Base-by-base conservation (phyloP, 352 stramenopile species). In the Phytophthora niederhauseri region DNA sequence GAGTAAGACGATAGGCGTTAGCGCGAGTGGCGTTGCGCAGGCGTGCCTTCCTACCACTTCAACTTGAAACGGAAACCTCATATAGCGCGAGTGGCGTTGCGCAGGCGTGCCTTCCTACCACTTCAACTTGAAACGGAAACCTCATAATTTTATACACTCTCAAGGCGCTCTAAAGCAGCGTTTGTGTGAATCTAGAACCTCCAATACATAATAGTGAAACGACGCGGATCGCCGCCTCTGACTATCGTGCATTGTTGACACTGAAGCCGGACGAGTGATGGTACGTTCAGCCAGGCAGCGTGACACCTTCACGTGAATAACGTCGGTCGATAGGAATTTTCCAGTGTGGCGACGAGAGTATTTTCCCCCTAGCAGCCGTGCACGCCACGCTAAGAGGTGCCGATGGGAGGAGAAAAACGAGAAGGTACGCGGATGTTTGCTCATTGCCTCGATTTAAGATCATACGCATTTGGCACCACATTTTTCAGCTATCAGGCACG, bases 171-270 rank as follows among this genome's bases (percentile, higher is more conserved):
- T 28, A 22, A 28, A 49, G 41, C 11, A 26, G 22, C 2, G 20
- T 6, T 51, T 66, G 38, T 14, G 46, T 48, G n/a, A 20, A 53
- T 0, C n/a, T 20, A 7, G 4, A 3, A 43, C 50, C 64, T 71
- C 43, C 24, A 2, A 52, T 17, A 36, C 30, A 48, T 34, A n/a
- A 71, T 67, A 72, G 4, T n/a, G 66, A 72, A 72, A 72, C 31
- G 58, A 20, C 30, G 43, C 56, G 49, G 19, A 45, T 15, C 4
- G 34, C 34, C 34, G 34, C 11, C 28, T 9, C 28, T 38, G 26
- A 19, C 38, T 54, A 48, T 41, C 17, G 12, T 30, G 17, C 48
- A 46, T 43, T 50, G 20, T 57, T 66, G 59, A 51, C 48, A 50
- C 15, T 60, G 20, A 57, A 57, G 28, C 56, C 55, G 41, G 56